phyloP scores from a whole-genome alignment of 306 rosid species.

The Malus orientalis region DNA sequence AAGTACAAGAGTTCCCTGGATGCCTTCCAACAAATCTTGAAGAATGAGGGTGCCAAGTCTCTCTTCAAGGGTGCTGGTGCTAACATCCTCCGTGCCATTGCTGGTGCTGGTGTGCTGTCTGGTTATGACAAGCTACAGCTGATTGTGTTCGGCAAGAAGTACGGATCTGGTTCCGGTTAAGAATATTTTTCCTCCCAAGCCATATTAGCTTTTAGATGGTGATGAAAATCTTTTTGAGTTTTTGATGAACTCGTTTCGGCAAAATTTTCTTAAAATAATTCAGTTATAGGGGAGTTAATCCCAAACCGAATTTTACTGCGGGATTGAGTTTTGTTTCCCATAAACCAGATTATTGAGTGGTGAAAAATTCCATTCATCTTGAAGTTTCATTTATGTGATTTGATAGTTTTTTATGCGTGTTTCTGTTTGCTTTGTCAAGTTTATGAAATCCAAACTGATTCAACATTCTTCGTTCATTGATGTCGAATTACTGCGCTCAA shows the following conservation, averaged over 20 bases:
- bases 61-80: constrained; percentile 97
- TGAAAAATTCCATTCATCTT: constrained; percentile 20
- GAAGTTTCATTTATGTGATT: constrained; percentile 20
- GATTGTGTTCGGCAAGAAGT: constrained; percentile 71
- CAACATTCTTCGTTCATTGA: not conserved
- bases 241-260: constrained; percentile 48
- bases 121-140: constrained; percentile 91
- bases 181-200: not conserved
- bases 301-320: constrained; percentile 35
- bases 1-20: constrained; percentile 81
- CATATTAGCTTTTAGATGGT: constrained; percentile 51
- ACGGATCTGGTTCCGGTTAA: constrained; percentile 72
- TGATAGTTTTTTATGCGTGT: not conserved
- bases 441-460: not conserved
- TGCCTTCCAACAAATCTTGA: constrained; percentile 65
- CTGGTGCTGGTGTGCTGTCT: constrained; percentile 95
- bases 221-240: constrained; percentile 63
- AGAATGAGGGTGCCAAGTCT: constrained; percentile 84
- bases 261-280: constrained; percentile 66
- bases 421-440: not conserved
- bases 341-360: constrained; percentile 41
- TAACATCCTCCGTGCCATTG: constrained; percentile 80
- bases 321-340: constrained; percentile 23
- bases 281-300: constrained; percentile 49
- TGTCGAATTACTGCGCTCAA: not conserved